A percentile compares a stretch with the other conserved stretches of the same genome.
These are phyloP conservation scores for Plasmodium reichenowi DNA, from an alignment of 169 alveolate species.

Conservation along the genomic window DNA sequence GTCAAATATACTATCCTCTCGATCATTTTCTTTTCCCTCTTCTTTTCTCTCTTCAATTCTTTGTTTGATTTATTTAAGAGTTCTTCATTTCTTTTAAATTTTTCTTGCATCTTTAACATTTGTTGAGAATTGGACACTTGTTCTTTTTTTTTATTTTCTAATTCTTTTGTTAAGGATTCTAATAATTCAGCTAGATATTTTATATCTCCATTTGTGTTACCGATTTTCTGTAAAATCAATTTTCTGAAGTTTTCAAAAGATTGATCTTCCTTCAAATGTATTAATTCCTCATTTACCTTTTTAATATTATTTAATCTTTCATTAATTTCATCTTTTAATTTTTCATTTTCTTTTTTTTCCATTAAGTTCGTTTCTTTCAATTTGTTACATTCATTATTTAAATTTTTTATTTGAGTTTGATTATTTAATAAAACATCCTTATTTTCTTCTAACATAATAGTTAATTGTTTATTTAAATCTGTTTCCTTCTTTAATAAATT, in stretches of 20 bases:
- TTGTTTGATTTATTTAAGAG: conserved; percentile 8
- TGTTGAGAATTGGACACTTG: background rate
- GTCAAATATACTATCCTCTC: conserved; percentile 24
- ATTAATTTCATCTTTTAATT: conserved; percentile 20
- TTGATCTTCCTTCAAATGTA: conserved; percentile 23
- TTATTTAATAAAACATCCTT: conserved; percentile 9
- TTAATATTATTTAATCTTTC: conserved; percentile 17
- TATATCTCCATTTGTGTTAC: conserved; percentile 48
- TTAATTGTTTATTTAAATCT: conserved; percentile 23
- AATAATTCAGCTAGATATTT: conserved; percentile 45
- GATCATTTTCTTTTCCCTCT: conserved; percentile 10
- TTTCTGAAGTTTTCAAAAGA: conserved; percentile 50
- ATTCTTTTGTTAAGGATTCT: conserved; percentile 40
- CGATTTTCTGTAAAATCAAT: conserved; percentile 21
- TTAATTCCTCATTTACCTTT: conserved; percentile 25
- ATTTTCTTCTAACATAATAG: conserved; percentile 7
- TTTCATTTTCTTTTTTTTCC: conserved; percentile 33
- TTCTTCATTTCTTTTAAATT: background rate
- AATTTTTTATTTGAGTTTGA: conserved; percentile 14
- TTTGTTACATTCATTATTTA: conserved; percentile 12
- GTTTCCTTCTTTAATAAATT: conserved; percentile 17
- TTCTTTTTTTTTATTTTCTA: conserved; percentile 36
- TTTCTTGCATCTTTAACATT: conserved; percentile 23
- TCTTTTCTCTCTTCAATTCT: conserved; percentile 9
- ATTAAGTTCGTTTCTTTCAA: conserved; percentile 3